phyloP scores from a whole-genome alignment of 179 eudicot species.

The Heliamphora pulchella region DNA sequence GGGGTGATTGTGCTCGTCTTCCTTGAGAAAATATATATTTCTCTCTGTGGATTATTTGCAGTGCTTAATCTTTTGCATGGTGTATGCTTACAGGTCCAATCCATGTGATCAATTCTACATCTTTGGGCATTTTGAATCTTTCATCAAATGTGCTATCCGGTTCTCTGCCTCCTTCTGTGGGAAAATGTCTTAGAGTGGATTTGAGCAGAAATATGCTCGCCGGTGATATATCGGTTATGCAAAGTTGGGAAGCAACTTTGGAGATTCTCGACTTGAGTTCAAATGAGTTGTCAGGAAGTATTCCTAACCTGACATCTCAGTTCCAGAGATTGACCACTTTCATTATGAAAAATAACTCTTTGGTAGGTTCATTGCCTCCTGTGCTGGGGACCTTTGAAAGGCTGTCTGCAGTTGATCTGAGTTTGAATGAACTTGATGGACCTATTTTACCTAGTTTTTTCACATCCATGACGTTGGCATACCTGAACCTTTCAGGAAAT shows the following conservation, averaged over 20 bases:
- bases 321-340: slow-evolving; percentile 47
- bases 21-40: neutral
- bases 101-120: slow-evolving; percentile 64
- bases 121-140: slow-evolving; percentile 44
- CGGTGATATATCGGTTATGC: slow-evolving; percentile 39
- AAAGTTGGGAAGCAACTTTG: slow-evolving; percentile 46
- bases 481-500: slow-evolving; percentile 68
- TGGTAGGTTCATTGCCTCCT: slow-evolving; percentile 55
- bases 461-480: slow-evolving; percentile 45
- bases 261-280: slow-evolving; percentile 78
- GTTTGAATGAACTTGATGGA: slow-evolving; percentile 64
- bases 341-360: slow-evolving; percentile 51
- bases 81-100: slow-evolving; percentile 52
- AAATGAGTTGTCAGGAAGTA: slow-evolving; percentile 56
- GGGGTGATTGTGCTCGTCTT: neutral
- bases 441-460: slow-evolving; percentile 60
- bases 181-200: slow-evolving; percentile 45
- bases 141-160: slow-evolving; percentile 49
- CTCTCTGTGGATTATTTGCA: neutral
- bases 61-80: slow-evolving; percentile 2
- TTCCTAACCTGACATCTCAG: slow-evolving; percentile 53
- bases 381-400: slow-evolving; percentile 37
- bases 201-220: slow-evolving; percentile 49
- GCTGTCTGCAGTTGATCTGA: slow-evolving; percentile 55
- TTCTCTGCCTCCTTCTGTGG: slow-evolving; percentile 44